These are phyloP conservation scores for Xanthoconium purpureum DNA, from an alignment of 768 basidiomycete genomes.

Conservation along the genomic window DNA sequence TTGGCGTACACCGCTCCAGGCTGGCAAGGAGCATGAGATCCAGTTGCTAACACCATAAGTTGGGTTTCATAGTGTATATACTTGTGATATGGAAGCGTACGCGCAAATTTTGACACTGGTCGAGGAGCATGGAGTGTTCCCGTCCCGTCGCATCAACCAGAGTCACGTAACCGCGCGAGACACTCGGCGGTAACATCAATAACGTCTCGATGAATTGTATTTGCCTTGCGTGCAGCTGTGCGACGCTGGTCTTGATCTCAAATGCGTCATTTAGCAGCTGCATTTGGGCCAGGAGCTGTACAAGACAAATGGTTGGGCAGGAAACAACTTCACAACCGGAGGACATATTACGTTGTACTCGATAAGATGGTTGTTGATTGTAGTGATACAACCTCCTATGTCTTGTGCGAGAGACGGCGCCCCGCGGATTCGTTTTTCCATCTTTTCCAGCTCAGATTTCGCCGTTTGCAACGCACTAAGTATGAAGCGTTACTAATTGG, in stretches of 20 bases:
- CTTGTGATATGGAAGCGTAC: neutral
- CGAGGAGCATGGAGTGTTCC: slow-evolving; percentile 1
- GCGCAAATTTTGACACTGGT: neutral
- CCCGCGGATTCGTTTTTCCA: neutral
- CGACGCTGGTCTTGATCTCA: neutral
- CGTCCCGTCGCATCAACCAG: slow-evolving; percentile 3
- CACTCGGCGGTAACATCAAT: neutral
- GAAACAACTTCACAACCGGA: neutral
- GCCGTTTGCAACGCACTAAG: neutral
- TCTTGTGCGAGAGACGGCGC: slow-evolving; percentile 2
- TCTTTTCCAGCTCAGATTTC: neutral
- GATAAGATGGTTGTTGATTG: neutral
- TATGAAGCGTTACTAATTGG: neutral
- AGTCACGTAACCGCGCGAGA: neutral
- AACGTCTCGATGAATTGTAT: neutral
- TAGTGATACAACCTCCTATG: neutral
- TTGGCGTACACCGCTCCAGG: neutral
- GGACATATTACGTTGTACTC: slow-evolving; percentile 8
- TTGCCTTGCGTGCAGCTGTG: neutral
- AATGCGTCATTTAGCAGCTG: neutral
- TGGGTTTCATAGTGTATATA: neutral
- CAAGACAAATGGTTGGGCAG: neutral
- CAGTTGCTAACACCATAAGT: neutral
- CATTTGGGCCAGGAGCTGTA: neutral
- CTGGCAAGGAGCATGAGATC: neutral